Evolutionary conservation across 306 rosid genomes (phyloP), one percentile per base, ranked within the genome.

Genomic region (Prunus fruticosa): DNA sequence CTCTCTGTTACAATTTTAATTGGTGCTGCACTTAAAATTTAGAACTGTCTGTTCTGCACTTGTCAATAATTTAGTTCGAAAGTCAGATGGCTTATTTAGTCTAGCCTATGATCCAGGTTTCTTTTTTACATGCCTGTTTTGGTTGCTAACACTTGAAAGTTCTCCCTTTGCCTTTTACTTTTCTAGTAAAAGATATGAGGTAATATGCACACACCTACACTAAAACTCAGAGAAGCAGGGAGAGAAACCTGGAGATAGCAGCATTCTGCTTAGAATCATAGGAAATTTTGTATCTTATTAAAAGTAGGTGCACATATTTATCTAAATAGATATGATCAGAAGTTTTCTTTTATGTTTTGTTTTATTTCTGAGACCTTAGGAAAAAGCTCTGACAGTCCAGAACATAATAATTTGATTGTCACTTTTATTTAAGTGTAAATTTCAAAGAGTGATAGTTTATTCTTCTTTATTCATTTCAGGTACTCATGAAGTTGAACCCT

Each of bases 401-500:
- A 34, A 34, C 38, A 5, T 34, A 34, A 34, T 34, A 34, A 34
- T 34, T 34, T 34, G 38, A 34, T 34, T 34, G 38, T 5, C 7
- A 34, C 38, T 34, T 32, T 32, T 34, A 34, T 34, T 70, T 52
- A 52, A 69, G 22, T n/a, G 28, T 54, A 58, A 0, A 68, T 53
- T 70, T 62, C 54, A 74, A 54, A 67, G 67, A 62, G 58, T 60
- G 64, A 71, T 68, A 46, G 25, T 73, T 67, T 62, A 56, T 73
- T 72, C 46, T 20, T 15, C 20, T 46, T 64, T 78, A 71, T 87
- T 70, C 66, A 51, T 81, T 88, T 83, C 88, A 92, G 98, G 86
- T 82, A 67, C 76, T 72, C 81, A 28, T 12, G 89, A 74, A 74
- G 88, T 81, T n/a, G 82, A 72, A 64, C 83, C 87, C 50, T 88